Percentiles rank a stretch among this genome's conserved stretches.
These are phyloP conservation scores for Xylaria telfairii DNA, from an alignment of 495 filamentous ascomycete genomes.

Conservation along the genomic window DNA sequence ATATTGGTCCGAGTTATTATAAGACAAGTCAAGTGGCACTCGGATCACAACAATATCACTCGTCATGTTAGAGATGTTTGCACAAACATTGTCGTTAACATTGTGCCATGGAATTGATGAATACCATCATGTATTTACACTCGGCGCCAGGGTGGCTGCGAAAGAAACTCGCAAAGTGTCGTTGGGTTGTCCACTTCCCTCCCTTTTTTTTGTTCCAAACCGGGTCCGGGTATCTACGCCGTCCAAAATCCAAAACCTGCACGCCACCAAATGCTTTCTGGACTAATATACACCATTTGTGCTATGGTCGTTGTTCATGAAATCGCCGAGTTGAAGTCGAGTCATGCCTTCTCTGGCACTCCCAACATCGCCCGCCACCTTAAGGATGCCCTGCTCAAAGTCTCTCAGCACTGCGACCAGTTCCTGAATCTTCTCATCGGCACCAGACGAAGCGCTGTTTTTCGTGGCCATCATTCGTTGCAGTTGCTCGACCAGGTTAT, in stretches of 20 bases:
- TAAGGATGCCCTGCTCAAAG: slow-evolving; percentile 78
- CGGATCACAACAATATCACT: not conserved
- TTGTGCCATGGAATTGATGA: not conserved
- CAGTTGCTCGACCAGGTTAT: slow-evolving; percentile 70
- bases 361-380: slow-evolving; percentile 75
- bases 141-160: not conserved
- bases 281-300: slow-evolving; percentile 38
- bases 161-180: not conserved
- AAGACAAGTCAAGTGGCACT: not conserved
- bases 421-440: slow-evolving; percentile 52
- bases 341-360: slow-evolving; percentile 72
- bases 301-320: slow-evolving; percentile 41
- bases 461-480: slow-evolving; percentile 67
- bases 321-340: slow-evolving; percentile 66
- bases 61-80: not conserved
- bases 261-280: slow-evolving; percentile 11
- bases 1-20: not conserved
- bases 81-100: not conserved
- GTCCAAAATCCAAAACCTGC: not conserved
- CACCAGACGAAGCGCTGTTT: slow-evolving; percentile 49
- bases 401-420: slow-evolving; percentile 73
- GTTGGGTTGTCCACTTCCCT: not conserved
- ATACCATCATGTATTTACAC: not conserved
- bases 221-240: slow-evolving; percentile 29
- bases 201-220: slow-evolving; percentile 6